These are phyloP conservation scores for Lentinula boryana DNA, from an alignment of 768 basidiomycete genomes.

Conservation along the genomic window DNA sequence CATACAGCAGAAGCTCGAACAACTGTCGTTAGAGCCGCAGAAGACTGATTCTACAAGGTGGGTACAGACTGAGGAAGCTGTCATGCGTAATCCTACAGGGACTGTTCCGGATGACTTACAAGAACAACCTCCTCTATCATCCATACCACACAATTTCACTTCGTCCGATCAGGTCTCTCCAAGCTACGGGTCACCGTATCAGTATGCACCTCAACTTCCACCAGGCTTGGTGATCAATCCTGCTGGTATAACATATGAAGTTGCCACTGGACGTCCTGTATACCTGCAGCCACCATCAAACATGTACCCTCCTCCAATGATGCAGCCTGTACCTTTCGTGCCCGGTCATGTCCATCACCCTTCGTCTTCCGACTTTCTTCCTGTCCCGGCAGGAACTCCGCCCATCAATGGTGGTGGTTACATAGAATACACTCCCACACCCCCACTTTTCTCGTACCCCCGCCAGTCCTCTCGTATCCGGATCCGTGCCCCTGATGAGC, in stretches of 20 bases:
- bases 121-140: slow-evolving; percentile 29
- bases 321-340: slow-evolving; percentile 46
- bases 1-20: slow-evolving; percentile 33
- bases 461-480: slow-evolving; percentile 67
- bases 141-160: slow-evolving; percentile 37
- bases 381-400: slow-evolving; percentile 44
- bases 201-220: slow-evolving; percentile 55
- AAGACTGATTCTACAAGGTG: slow-evolving; percentile 28
- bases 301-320: slow-evolving; percentile 63
- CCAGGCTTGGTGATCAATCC: slow-evolving; percentile 69
- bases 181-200: slow-evolving; percentile 63
- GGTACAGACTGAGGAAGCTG: slow-evolving; percentile 43
- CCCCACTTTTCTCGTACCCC: slow-evolving; percentile 71
- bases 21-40: slow-evolving; percentile 28
- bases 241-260: slow-evolving; percentile 76
- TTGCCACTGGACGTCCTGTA: slow-evolving; percentile 77
- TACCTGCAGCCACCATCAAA: slow-evolving; percentile 57
- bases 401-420: slow-evolving; percentile 46
- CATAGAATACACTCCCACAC: slow-evolving; percentile 46
- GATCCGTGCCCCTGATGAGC: slow-evolving; percentile 57
- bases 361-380: slow-evolving; percentile 31
- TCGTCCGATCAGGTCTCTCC: slow-evolving; percentile 46
- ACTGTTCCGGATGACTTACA: slow-evolving; percentile 18
- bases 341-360: slow-evolving; percentile 60
- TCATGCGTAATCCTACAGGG: slow-evolving; percentile 31